These are phyloP conservation scores for Hymenoscyphus salicellus DNA, from an alignment of 2,329 filamentous ascomycete genomes.

Conservation along the genomic window DNA sequence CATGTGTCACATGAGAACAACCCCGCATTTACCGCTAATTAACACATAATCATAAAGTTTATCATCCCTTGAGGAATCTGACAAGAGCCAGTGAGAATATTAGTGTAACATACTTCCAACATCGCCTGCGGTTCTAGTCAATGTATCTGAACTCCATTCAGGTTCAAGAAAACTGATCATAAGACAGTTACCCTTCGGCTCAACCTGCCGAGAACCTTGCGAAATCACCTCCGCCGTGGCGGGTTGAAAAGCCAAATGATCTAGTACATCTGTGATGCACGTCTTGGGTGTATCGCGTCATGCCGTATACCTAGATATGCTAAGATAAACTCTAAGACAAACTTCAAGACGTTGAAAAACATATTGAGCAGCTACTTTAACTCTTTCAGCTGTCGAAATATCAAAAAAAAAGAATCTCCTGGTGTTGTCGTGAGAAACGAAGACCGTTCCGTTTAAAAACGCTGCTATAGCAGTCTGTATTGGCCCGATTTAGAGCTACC, in stretches of 20 bases:
- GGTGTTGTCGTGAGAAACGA: slow-evolving; percentile 34
- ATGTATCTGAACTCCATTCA: slow-evolving; percentile 14
- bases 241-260: slow-evolving; percentile 7
- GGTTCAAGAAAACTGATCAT: slow-evolving; percentile 16
- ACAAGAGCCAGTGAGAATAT: background rate
- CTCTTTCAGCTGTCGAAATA: slow-evolving; percentile 37
- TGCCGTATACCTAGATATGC: slow-evolving; percentile 20
- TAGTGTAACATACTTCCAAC: slow-evolving; percentile 2
- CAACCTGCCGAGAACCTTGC: background rate
- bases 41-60: no score
- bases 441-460: slow-evolving; percentile 30
- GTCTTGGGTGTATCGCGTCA: slow-evolving; percentile 20
- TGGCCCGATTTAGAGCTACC: background rate
- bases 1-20: no score
- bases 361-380: slow-evolving; percentile 39
- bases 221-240: slow-evolving; percentile 12
- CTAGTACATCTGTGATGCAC: slow-evolving; percentile 8
- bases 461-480: background rate
- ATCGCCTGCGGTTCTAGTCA: slow-evolving; percentile 16
- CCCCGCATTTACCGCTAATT: no score
- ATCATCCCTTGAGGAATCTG: no score
- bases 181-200: no score
- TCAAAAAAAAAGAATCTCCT: slow-evolving; percentile 45
- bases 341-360: slow-evolving; percentile 38
- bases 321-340: slow-evolving; percentile 28